phyloP scores from a whole-genome alignment of 2,329 filamentous ascomycete species.

The Gnomoniopsis sp. region DNA sequence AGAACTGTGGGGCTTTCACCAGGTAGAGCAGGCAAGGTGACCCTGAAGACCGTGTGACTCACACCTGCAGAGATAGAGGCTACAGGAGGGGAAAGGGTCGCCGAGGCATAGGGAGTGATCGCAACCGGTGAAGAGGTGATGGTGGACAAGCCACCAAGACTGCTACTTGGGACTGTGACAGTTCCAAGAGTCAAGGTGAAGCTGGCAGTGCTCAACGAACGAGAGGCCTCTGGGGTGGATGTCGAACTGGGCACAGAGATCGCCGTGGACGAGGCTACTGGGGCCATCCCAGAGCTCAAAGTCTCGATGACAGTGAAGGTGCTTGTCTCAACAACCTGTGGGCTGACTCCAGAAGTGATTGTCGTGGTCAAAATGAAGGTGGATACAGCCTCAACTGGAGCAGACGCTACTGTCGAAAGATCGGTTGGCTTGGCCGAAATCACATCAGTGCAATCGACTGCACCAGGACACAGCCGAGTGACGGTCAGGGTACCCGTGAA shows the following conservation, averaged over 20 bases:
- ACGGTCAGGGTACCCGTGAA: constrained; percentile 19
- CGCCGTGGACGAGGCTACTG: background rate
- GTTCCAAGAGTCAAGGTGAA: constrained; percentile 19
- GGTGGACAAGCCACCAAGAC: background rate
- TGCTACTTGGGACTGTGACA: background rate
- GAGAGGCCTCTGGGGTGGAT: background rate
- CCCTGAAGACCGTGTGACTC: constrained; percentile 7
- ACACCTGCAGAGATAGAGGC: background rate
- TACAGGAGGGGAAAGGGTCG: background rate
- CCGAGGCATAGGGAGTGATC: background rate
- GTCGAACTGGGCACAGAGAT: background rate
- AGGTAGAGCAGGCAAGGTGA: constrained; percentile 12
- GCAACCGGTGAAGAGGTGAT: background rate
- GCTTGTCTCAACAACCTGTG: constrained; percentile 17
- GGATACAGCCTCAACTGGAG: constrained; percentile 10
- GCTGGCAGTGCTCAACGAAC: constrained; percentile 21
- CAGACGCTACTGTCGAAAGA: background rate
- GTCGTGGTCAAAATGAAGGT: constrained; percentile 18
- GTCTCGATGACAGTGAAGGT: constrained; percentile 18
- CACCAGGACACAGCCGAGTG: constrained; percentile 7
- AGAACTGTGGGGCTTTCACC: constrained; percentile 9
- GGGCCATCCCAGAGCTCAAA: background rate
- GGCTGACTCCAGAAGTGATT: constrained; percentile 16
- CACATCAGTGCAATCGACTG: background rate
- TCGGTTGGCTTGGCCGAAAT: background rate